Conservation (phyloP, 2,329 filamentous ascomycete species). For the Pseudogymnoascus sp. region DNA sequence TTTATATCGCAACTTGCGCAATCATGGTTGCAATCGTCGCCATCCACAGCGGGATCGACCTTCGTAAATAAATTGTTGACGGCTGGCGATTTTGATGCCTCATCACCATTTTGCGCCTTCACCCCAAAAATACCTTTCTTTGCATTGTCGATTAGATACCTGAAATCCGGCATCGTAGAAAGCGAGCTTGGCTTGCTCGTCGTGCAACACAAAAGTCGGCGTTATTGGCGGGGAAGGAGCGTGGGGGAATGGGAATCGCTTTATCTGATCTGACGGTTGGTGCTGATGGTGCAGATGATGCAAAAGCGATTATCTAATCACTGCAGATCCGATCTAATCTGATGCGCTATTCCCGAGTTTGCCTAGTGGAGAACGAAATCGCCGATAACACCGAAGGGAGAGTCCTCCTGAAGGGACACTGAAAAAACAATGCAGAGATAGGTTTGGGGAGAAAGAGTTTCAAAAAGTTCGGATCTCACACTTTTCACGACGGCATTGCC, state of each 20-base stretch:
- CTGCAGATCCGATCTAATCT: not conserved
- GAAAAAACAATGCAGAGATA: not conserved
- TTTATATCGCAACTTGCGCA: conserved; percentile 72
- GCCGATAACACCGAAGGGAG: not conserved
- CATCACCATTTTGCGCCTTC: conserved; percentile 15
- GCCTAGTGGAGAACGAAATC: not conserved
- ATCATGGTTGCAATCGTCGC: conserved; percentile 81
- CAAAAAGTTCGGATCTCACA: not conserved
- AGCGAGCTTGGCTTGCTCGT: not conserved
- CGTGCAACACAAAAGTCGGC: not conserved
- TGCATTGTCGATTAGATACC: conserved; percentile 22
- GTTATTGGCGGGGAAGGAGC: not conserved
- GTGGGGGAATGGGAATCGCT: not conserved
- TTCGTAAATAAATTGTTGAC: conserved; percentile 55
- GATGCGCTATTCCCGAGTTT: not conserved
- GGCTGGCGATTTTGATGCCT: conserved; percentile 9
- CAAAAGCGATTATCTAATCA: not conserved
- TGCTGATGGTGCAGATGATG: not conserved
- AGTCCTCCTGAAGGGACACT: not conserved
- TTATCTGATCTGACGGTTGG: not conserved
- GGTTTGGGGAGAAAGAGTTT: not conserved
- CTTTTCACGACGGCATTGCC: not conserved
- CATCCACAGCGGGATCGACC: conserved; percentile 69
- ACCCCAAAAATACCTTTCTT: conserved; percentile 21
- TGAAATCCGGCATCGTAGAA: conserved; percentile 14